These are phyloP conservation scores for Hsuehochloa calcarea DNA, from an alignment of 176 grass and related monocot species.

Conservation along the genomic window DNA sequence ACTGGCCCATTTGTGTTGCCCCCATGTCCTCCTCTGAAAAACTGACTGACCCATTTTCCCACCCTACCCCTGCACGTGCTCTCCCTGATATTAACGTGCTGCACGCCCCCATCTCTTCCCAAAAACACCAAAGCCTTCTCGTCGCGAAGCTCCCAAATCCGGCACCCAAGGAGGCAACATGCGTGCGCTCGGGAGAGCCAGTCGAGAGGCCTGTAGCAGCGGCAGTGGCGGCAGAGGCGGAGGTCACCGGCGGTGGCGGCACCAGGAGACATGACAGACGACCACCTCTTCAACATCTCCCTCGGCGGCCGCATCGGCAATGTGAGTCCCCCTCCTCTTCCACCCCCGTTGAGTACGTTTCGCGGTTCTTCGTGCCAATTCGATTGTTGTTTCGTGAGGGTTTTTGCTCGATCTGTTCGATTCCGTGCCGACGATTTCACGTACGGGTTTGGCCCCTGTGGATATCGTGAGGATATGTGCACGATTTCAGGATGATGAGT, in stretches of 20 bases:
- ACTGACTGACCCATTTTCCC: no score
- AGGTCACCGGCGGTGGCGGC: not conserved
- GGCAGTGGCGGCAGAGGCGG: no score
- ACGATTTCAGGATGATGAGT: no score
- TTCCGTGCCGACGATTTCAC: not conserved
- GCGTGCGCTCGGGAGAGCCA: not conserved
- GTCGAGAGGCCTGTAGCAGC: not conserved
- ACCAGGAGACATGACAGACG: slow-evolving; percentile 52
- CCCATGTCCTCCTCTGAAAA: no score
- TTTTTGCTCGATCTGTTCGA: not conserved
- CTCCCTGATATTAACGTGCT: no score
- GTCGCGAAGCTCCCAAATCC: slow-evolving; percentile 21
- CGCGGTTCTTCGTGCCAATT: not conserved
- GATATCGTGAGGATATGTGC: no score
- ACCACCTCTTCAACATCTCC: slow-evolving; percentile 72
- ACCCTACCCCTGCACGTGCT: no score
- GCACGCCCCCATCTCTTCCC: no score
- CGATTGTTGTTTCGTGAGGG: no score
- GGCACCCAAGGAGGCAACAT: not conserved
- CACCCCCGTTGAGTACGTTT: not conserved
- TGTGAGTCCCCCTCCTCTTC: slow-evolving; percentile 32
- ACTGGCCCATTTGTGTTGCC: no score
- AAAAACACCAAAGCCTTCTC: not conserved
- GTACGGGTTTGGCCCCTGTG: not conserved
- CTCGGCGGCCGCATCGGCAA: slow-evolving; percentile 79